These are phyloP conservation scores for Pleurotus salmoneostramineus DNA, from an alignment of 768 basidiomycete species.

Conservation along the genomic window DNA sequence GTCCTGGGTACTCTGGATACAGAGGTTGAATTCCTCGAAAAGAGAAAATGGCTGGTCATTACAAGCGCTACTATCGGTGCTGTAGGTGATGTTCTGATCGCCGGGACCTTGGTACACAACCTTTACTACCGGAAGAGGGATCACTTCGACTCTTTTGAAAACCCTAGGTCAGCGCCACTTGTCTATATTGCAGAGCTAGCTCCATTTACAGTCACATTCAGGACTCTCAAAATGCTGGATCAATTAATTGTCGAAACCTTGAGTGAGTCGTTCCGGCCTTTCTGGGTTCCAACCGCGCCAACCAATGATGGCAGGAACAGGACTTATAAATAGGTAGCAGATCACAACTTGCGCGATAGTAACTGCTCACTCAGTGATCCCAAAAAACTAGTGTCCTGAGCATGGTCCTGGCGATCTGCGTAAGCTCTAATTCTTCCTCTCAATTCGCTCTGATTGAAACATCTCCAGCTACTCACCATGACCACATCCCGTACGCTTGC, in stretches of 20 bases:
- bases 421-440: background rate
- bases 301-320: background rate
- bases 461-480: background rate
- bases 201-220: background rate
- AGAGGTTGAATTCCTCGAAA: background rate
- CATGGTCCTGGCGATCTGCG: background rate
- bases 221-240: background rate
- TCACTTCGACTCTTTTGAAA: background rate
- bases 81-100: background rate
- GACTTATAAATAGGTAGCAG: background rate
- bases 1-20: background rate
- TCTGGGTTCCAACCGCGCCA: too few relatives aligned
- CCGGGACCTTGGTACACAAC: background rate
- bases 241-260: constrained; percentile 1
- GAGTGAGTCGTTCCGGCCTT: background rate
- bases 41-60: background rate
- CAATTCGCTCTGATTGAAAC: background rate
- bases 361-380: too few relatives aligned
- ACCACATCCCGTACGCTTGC: background rate
- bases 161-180: background rate
- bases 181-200: background rate
- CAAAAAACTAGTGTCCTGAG: background rate
- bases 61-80: background rate
- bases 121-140: background rate
- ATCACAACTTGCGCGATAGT: too few relatives aligned